Base-by-base conservation (phyloP, 176 grass and related monocot species). In the Poa annua region DNA sequence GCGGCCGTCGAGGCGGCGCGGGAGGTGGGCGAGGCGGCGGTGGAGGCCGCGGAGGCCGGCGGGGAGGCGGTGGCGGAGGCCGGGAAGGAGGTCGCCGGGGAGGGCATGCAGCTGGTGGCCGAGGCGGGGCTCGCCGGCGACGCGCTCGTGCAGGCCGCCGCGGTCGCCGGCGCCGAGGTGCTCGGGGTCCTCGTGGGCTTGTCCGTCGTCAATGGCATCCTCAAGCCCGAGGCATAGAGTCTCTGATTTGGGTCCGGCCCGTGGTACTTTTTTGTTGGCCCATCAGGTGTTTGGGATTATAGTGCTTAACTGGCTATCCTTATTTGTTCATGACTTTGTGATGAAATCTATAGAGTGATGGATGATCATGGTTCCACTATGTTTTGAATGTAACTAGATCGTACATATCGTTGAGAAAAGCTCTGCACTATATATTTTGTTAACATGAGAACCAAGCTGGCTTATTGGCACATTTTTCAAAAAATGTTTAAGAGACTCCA, bases 141-240 rank as follows among this genome's bases (percentile, higher is more conserved):
- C 59, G 88, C 75, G 60, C 75, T 97, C 5, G 74, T 94, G n/a
- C 95, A 97, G 90, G 95, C 95, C 39, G 92, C 84, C 19, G 88
- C 63, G 20, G 90, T 97, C 2, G 95, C 86, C 70, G 95, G 88
- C 20, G 90, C 88, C 4, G 95, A 97, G 92, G 95, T 81, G 1
- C 81, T 97, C 49, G 92, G 92, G 13, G 92, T 97, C 24, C 80
- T 89, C 25, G 84, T 92, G 0, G 90, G 90, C 35, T 29, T 97
- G 49, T 92, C 95, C 55, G 92, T 97, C 14, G 92, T 97, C 73
- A 89, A 94, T 66, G 86, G 95, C 50, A 97, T 97, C 84, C 84
- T 97, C 8, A 80, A 80, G 54, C 64, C 90, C 16, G 92, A 97
- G 63, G 41, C 71, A 6, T 78, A 94, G 92, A n/a, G n/a, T n/a